Percentiles rank a stretch among this genome's conserved stretches.
These are phyloP conservation scores for Globisporangium cystogenes DNA, from an alignment of 352 stramenopile genomes.

Conservation along the genomic window DNA sequence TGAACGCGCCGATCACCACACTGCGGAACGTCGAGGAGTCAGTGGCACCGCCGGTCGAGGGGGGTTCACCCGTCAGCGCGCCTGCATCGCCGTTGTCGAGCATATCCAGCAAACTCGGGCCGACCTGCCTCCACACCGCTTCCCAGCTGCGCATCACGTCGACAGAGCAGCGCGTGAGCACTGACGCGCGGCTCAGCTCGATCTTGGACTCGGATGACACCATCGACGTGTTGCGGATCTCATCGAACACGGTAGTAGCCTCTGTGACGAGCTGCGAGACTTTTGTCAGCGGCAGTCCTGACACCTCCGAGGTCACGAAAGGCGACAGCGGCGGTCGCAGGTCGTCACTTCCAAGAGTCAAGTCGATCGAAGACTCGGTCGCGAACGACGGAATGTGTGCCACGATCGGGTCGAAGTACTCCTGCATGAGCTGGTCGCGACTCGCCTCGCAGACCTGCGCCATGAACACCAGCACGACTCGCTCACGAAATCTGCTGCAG, in stretches of 20 bases:
- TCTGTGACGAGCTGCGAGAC: conserved; percentile 39
- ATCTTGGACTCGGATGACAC: conserved; percentile 71
- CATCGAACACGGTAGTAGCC: conserved; percentile 41
- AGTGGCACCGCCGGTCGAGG: neutral
- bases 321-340: neutral
- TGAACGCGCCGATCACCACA: conserved; percentile 30
- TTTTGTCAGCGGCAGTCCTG: conserved; percentile 22
- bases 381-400: conserved; percentile 26
- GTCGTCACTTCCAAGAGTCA: conserved; percentile 7
- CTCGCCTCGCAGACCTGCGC: conserved; percentile 28
- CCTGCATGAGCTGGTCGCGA: conserved; percentile 34
- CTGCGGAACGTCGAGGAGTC: conserved; percentile 10
- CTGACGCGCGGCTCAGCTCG: conserved; percentile 33
- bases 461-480: conserved; percentile 58
- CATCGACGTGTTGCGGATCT: conserved; percentile 59
- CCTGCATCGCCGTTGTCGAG: conserved; percentile 17
- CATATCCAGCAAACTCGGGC: conserved; percentile 41
- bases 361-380: conserved; percentile 15
- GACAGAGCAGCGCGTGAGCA: conserved; percentile 37
- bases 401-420: conserved; percentile 61
- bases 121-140: conserved; percentile 45
- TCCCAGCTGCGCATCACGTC: conserved; percentile 50
- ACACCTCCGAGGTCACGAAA: conserved; percentile 4
- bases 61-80: conserved; percentile 4
- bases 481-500: conserved; percentile 53